Evolutionary conservation across 176 grass and related monocot species (phyloP).

Genomic region (Alopecurus myosuroides): DNA sequence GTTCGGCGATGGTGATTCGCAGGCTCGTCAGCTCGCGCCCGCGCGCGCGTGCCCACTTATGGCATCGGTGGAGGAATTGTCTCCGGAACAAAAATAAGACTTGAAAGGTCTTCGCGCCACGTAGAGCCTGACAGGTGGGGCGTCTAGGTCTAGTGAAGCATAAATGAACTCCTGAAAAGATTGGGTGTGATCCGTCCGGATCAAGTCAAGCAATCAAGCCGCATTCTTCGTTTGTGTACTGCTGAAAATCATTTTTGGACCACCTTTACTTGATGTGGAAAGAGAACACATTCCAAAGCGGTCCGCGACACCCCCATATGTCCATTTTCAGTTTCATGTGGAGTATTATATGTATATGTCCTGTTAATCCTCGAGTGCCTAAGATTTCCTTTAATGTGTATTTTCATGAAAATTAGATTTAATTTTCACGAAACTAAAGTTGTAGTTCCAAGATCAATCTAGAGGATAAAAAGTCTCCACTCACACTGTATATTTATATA

Average conservation of each 20-base stretch:
- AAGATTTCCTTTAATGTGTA: too few relatives aligned
- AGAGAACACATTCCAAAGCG: background rate
- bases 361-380: too few relatives aligned
- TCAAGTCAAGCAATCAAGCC: constrained; percentile 23
- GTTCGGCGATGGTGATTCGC: constrained; percentile 45
- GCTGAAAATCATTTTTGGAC: background rate
- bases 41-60: constrained; percentile 12
- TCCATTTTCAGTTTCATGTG: too few relatives aligned
- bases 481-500: too few relatives aligned
- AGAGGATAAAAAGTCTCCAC: too few relatives aligned
- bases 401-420: too few relatives aligned
- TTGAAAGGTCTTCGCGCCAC: constrained; percentile 16
- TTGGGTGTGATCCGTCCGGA: background rate
- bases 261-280: background rate
- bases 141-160: too few relatives aligned
- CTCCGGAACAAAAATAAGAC: background rate
- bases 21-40: background rate
- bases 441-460: too few relatives aligned
- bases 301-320: too few relatives aligned
- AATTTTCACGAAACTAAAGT: too few relatives aligned
- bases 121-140: background rate
- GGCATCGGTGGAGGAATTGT: constrained; percentile 10
- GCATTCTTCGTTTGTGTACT: background rate
- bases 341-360: too few relatives aligned
- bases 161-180: too few relatives aligned